Evolutionary conservation across 2,329 filamentous ascomycete species (phyloP).

Genomic region (Helotiales sp.): DNA sequence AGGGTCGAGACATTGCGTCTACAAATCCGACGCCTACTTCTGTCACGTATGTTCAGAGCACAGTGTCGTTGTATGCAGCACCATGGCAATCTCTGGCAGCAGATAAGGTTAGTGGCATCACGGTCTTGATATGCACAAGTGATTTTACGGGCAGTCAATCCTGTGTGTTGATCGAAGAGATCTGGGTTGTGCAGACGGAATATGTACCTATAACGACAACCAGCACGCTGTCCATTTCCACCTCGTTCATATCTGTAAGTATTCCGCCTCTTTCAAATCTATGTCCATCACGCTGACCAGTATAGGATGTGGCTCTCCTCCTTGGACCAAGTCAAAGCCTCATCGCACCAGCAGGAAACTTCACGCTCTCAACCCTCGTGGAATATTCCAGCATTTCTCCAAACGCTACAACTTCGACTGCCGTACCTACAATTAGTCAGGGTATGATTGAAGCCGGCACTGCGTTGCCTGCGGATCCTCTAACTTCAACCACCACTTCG

Average conservation of each 20-base stretch:
- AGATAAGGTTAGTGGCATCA: slow-evolving; percentile 29
- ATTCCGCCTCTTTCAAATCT: neutral
- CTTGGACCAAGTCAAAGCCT: slow-evolving; percentile 28
- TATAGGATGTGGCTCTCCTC: slow-evolving; percentile 27
- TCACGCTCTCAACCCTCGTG: slow-evolving; percentile 26
- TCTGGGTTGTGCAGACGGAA: slow-evolving; percentile 33
- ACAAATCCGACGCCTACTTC: neutral
- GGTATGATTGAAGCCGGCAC: neutral
- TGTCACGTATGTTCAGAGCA: slow-evolving; percentile 33
- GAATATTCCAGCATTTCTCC: slow-evolving; percentile 22
- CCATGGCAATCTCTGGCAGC: slow-evolving; percentile 38
- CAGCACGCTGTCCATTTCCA: slow-evolving; percentile 29
- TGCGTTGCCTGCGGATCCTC: neutral
- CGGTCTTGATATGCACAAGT: slow-evolving; percentile 29
- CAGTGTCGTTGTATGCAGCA: slow-evolving; percentile 36
- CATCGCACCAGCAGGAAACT: slow-evolving; percentile 25
- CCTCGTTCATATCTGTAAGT: slow-evolving; percentile 30
- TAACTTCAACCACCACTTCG: neutral
- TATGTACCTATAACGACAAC: slow-evolving; percentile 30
- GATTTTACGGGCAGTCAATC: slow-evolving; percentile 12
- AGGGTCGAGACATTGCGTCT: slow-evolving; percentile 3
- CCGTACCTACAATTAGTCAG: neutral
- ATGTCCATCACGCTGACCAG: slow-evolving; percentile 1
- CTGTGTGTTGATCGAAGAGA: slow-evolving; percentile 32
- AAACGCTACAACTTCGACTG: slow-evolving; percentile 18